Evolutionary conservation across 345 rosid genomes (phyloP), one percentile per base, ranked within the genome.

Genomic region (Salix udensis): DNA sequence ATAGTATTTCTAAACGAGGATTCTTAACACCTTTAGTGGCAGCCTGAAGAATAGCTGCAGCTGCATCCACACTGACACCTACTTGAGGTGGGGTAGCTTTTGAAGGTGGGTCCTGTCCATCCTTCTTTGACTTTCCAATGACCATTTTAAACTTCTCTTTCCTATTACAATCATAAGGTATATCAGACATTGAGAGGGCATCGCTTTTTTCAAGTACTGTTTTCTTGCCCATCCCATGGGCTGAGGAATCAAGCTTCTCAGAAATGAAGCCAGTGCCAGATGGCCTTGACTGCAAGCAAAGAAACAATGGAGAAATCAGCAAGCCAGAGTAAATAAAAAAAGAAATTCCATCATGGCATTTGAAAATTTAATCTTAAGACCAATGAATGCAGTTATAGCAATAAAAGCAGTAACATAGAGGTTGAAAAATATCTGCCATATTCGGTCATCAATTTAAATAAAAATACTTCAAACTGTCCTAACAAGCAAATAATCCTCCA

Each of bases 11-110:
- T 73, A 93, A 39, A 74, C 87, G 87, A 75, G 98, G 97, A 82
- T 92, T 82, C 86, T 81, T 92, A 52, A 93, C 84, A 79, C 99
- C 99, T 86, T 88, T 88, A 48, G 88, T 91, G 71, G 93, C 99
- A 9, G 90, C 99, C 86, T 93, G 92, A 82, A 96, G 94, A 81
- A 96, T 96, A 67, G 92, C 94, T 16, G 94, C 93, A 19, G 85
- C 87, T 42, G 87, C 96, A 88, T 95, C 94, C 40, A 93, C 88
- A 74, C 65, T 80, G 70, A 96, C 87, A 71, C 88, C 89, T 74
- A 74, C 78, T 78, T 87, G 88, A 19, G 79, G 88, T 78, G 82
- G 85, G 65, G 85, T 42, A 44, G 85, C 85, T 85, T 83, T 91
- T 74, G 90, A 77, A 78, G 86, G 74, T 74, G 81, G 88, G 10